Conservation (phyloP, 768 basidiomycete genomes). For the Tulasnella sp. region DNA sequence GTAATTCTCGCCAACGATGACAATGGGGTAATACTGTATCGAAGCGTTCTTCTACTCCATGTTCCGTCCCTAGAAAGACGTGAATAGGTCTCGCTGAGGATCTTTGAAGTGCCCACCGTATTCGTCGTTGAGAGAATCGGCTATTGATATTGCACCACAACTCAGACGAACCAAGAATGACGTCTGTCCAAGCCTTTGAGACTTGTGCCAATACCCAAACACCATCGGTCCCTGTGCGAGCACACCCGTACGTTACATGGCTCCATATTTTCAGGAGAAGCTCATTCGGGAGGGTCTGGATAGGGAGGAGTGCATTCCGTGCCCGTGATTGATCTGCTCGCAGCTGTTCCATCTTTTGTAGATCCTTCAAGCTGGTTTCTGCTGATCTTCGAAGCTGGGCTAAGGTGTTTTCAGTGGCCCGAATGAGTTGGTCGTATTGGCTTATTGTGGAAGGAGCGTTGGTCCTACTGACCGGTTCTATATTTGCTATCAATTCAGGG, state of each 20-base stretch:
- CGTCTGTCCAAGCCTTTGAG: not conserved
- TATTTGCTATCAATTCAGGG: no score
- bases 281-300: not conserved
- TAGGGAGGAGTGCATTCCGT: not conserved
- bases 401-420: not conserved
- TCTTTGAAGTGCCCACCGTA: not conserved
- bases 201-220: not conserved
- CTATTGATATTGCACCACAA: not conserved
- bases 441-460: no score
- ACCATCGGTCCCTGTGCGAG: not conserved
- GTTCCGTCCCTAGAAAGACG: not conserved
- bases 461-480: no score
- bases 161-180: not conserved
- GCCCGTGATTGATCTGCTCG: not conserved
- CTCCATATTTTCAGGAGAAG: not conserved
- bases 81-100: not conserved
- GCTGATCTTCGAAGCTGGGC: not conserved
- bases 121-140: not conserved
- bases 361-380: not conserved
- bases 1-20: not conserved
- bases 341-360: not conserved
- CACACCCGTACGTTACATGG: not conserved
- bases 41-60: not conserved
- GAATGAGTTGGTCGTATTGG: no score
- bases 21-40: not conserved